Percentiles rank a stretch among this genome's conserved stretches.
Evolutionary conservation across 345 rosid genomes (phyloP).

Genomic region (Kandelia obovata): DNA sequence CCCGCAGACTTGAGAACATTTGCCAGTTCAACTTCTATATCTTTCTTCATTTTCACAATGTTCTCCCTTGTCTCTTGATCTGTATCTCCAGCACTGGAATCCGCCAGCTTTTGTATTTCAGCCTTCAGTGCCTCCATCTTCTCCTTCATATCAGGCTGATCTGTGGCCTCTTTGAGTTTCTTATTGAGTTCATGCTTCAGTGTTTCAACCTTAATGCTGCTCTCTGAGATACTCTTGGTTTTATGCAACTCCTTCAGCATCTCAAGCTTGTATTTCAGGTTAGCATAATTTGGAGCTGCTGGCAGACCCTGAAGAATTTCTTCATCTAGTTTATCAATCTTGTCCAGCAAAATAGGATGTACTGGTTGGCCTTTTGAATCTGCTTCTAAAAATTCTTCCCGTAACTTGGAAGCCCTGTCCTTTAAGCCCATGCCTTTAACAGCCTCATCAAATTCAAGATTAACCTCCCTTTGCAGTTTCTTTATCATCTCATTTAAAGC

Average conservation of each 20-base stretch:
- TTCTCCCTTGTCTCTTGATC: conserved; percentile 54
- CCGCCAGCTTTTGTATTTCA: conserved; percentile 45
- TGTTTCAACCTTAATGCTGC: conserved; percentile 27
- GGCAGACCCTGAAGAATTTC: conserved; percentile 51
- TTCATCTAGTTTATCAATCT: conserved; percentile 59
- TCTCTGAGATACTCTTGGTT: conserved; percentile 46
- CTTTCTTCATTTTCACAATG: conserved; percentile 43
- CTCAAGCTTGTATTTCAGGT: conserved; percentile 61
- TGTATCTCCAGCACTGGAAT: conserved; percentile 48
- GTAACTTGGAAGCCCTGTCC: conserved; percentile 46
- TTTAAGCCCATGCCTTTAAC: conserved; percentile 50
- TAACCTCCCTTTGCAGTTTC: conserved; percentile 65
- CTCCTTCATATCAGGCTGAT: conserved; percentile 55
- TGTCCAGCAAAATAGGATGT: conserved; percentile 54
- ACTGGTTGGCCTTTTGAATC: conserved; percentile 49
- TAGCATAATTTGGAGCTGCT: conserved; percentile 57
- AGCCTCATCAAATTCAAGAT: conserved; percentile 71
- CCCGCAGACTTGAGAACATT: conserved; percentile 52
- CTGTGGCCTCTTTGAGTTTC: conserved; percentile 55
- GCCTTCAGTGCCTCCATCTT: conserved; percentile 61
- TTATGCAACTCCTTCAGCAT: conserved; percentile 63
- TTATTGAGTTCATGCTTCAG: conserved; percentile 50
- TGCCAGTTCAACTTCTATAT: conserved; percentile 51
- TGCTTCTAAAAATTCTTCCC: conserved; percentile 47
- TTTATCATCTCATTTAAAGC: conserved; percentile 59